A percentile compares a stretch with the other conserved stretches of the same genome.
Evolutionary conservation across 2,329 filamentous ascomycete genomes (phyloP).

Genomic region (Didymella glomerata): DNA sequence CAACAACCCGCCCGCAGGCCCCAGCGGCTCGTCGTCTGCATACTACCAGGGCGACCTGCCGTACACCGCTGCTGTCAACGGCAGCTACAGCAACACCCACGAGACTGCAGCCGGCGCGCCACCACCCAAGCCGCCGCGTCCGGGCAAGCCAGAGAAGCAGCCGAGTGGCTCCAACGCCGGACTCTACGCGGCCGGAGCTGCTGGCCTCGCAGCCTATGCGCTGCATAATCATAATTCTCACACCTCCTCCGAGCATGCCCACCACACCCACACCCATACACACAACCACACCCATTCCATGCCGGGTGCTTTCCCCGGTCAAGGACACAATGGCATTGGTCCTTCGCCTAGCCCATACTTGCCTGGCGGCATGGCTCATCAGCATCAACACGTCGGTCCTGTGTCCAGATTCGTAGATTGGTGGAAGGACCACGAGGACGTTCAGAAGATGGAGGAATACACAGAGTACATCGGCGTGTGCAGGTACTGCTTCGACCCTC

Average conservation of each 20-base stretch:
- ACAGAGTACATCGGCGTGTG: constrained; percentile 73
- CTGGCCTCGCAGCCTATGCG: constrained; percentile 58
- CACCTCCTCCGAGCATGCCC: constrained; percentile 23
- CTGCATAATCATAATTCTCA: constrained; percentile 53
- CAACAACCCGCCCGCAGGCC: constrained; percentile 13
- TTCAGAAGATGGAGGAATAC: constrained; percentile 72
- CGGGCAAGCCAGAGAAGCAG: constrained; percentile 54
- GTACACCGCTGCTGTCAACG: constrained; percentile 42
- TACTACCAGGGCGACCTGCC: constrained; percentile 43
- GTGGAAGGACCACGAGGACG: constrained; percentile 71
- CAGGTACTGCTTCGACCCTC: constrained; percentile 70
- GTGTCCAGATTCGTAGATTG: constrained; percentile 65
- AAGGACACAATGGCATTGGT: constrained; percentile 25
- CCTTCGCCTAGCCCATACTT: constrained; percentile 35
- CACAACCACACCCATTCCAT: constrained; percentile 40
- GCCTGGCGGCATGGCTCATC: constrained; percentile 54
- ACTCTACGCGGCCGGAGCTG: constrained; percentile 57
- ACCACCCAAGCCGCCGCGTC: constrained; percentile 47
- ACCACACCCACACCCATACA: constrained; percentile 46
- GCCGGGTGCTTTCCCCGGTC: constrained; percentile 42
- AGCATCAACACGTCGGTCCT: constrained; percentile 64
- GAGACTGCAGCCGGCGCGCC: constrained; percentile 36
- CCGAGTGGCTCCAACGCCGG: constrained; percentile 55
- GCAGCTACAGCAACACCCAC: constrained; percentile 45
- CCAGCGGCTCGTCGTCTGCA: constrained; percentile 26